A percentile compares a stretch with the other conserved stretches of the same genome.
Conservation (phyloP, 2,329 filamentous ascomycete species). For the Cladophialophora psammophila region DNA sequence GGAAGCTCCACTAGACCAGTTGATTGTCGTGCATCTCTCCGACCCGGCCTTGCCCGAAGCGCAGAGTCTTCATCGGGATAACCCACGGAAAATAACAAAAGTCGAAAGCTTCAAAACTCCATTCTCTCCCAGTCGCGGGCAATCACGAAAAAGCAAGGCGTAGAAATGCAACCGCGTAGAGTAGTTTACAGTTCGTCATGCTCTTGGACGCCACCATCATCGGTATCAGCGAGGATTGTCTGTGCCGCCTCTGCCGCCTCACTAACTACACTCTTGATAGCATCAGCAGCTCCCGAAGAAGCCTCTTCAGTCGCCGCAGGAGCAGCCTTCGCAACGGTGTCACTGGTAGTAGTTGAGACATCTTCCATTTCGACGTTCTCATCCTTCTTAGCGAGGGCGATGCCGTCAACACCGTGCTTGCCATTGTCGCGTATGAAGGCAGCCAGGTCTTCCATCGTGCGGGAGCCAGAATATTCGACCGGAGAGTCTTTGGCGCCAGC, state of each 20-base stretch:
- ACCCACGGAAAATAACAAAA: not conserved
- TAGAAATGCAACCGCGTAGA: not conserved
- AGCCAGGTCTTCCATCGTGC: conserved; percentile 89
- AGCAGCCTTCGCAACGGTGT: conserved; percentile 41
- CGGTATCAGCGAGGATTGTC: conserved; percentile 37
- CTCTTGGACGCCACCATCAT: conserved; percentile 36
- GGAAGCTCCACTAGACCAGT: not conserved
- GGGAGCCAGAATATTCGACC: conserved; percentile 84
- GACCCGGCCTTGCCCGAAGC: not conserved
- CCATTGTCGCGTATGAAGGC: conserved; percentile 95
- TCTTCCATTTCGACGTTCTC: conserved; percentile 67
- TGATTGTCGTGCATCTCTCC: not conserved
- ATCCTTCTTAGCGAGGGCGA: conserved; percentile 62
- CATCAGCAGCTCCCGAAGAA: conserved; percentile 60
- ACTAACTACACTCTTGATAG: conserved; percentile 32
- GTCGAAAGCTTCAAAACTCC: conserved; percentile 4
- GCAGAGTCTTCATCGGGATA: not conserved
- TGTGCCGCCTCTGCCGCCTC: conserved; percentile 36
- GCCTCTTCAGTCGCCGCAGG: conserved; percentile 63
- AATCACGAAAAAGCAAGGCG: not conserved
- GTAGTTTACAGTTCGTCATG: conserved; percentile 40
- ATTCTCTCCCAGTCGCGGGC: not conserved
- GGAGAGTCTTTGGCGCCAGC: conserved; percentile 86
- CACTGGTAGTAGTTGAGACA: conserved; percentile 50
- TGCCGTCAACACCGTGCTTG: conserved; percentile 79